Evolutionary conservation across 352 stramenopile genomes (phyloP), one percentile per base, ranked within the genome.

Genomic region (Phytophthora fragariae): DNA sequence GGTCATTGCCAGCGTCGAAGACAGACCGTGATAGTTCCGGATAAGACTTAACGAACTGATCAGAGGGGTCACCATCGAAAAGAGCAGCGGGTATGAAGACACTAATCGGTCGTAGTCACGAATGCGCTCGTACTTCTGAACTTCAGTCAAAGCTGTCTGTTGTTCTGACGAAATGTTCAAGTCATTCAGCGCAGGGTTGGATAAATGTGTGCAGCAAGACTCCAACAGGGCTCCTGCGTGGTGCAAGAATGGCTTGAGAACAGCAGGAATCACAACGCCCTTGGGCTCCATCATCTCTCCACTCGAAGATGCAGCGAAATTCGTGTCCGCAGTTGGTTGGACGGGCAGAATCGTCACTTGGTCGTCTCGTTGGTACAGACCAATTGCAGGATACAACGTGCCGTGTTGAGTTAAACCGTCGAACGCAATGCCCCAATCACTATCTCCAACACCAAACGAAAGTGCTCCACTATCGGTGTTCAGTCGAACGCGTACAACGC

Each of bases 381-480:
- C 91, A 65, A 97, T 95, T 1, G 91, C 89, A 35, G 91, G 91
- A 62, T 96, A 96, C 47, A 97, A 76, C 0, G 85, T 94, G n/a
- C 91, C 91, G 68, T 96, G 88, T 62, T 97, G 90, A 10, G 89
- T 95, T 41, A 97, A 76, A 2, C 90, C 90, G 55, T 96, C 89
- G 60, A 97, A 97, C 8, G 91, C 91, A 58, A 96, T 93, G 5
- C 91, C 91, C 91, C 91, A 97, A 66, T 97, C 90, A 37, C 71
- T 95, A 73, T 96, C 91, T 35, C 94, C 88, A 58, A 96, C 83
- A 46, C 89, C 90, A 76, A 97, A 97, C 5, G 90, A 96, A 9
- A 97, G 70, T 1, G 91, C 91, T 44, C 91, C 91, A 44, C 83
- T 95, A 72, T 97, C 90, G 0, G 91, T 97, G 65, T 97, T 96